Evolutionary conservation across 192 early-diverging fungal species (phyloP), one percentile per base, ranked within the genome.

Genomic region (Globomyces pollinis-pini): DNA sequence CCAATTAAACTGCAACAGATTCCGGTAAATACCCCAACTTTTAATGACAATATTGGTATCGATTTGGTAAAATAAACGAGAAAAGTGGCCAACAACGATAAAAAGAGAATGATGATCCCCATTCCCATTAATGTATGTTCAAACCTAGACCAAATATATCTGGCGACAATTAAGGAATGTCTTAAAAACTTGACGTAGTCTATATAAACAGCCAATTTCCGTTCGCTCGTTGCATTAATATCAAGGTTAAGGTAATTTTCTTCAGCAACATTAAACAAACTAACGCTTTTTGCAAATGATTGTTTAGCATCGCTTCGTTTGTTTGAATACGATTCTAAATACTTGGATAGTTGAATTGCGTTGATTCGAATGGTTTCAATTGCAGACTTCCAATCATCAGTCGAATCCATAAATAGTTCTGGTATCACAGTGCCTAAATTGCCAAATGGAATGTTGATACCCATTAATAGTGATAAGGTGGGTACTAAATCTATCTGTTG

Each of bases 401-500:
- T 4, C 26, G 13, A 65, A 57, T n/a, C 65, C 8, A 59, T 79
- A 50, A 99, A 84, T 3, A 92, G 62, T 63, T 99, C 91, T 0
- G 96, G 93, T 20, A 99, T 87, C 8, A 88, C 62, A 0, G 83
- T 73, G 1, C 96, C 96, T 26, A 99, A 69, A 62, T 90, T 99
- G 56, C 90, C 91, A 75, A 88, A 95, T 1, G 96, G 94, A 56
- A 96, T 90, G 0, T 91, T 91, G 0, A 93, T 62, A 12, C 88
- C 88, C 42, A 99, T 65, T 26, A 89, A 58, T 24, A 89, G 66
- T 1, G 89, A 63, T 15, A 99, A 62, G 0, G 91, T 96, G 13
- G 94, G 84, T 0, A 95, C 90, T 16, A 97, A 63, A 63, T 99
- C 90, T 41, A 97, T 93, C 68, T 99, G 96, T 13, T 87, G 73